These are phyloP conservation scores for Quaeritorhiza haematococci DNA, from an alignment of 371 early-diverging fungal genomes.

Conservation along the genomic window DNA sequence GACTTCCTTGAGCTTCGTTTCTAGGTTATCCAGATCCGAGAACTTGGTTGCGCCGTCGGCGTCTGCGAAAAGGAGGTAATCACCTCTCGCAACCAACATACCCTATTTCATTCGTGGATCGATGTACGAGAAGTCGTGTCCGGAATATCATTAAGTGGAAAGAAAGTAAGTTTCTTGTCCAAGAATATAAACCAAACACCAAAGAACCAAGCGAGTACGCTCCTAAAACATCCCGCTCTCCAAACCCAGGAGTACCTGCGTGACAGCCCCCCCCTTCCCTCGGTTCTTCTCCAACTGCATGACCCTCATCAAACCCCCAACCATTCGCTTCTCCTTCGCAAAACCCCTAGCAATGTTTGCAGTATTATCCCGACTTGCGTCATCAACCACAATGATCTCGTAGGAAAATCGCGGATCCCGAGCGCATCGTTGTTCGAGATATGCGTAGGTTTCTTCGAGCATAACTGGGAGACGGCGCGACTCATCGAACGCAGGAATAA, in stretches of 20 bases:
- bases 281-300: conserved; percentile 76
- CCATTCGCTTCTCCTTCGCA: conserved; percentile 42
- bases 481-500: conserved; percentile 94
- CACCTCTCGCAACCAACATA: conserved; percentile 74
- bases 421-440: conserved; percentile 44
- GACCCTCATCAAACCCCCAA: conserved; percentile 58
- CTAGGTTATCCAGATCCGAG: conserved; percentile 68
- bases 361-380: conserved; percentile 81
- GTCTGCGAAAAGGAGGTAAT: conserved; percentile 82
- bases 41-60: conserved; percentile 94
- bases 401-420: conserved; percentile 50
- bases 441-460: conserved; percentile 71
- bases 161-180: neutral
- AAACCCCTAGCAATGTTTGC: conserved; percentile 58
- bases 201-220: neutral
- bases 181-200: too few relatives aligned
- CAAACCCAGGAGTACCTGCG: conserved; percentile 72
- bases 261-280: conserved; percentile 93
- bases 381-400: conserved; percentile 88
- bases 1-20: conserved; percentile 32
- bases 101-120: conserved; percentile 51
- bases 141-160: neutral
- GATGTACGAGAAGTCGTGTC: neutral
- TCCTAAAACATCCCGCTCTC: too few relatives aligned
- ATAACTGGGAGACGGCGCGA: conserved; percentile 72